These are phyloP conservation scores for Colletotrichum zoysiae DNA, from an alignment of 2,329 filamentous ascomycete genomes.

Conservation along the genomic window DNA sequence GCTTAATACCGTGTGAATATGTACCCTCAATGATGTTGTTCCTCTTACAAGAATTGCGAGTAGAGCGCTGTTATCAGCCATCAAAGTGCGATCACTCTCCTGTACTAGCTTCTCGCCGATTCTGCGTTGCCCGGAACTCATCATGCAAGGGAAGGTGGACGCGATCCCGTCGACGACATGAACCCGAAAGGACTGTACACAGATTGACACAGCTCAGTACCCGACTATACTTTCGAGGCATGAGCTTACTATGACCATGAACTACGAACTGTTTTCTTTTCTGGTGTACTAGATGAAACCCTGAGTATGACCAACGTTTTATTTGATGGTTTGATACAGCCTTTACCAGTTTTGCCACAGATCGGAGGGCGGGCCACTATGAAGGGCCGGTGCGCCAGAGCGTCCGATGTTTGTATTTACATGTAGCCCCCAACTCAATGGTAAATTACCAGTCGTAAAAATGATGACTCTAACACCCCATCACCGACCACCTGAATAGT, in stretches of 20 bases:
- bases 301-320: background rate
- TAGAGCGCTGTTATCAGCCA: background rate
- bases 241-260: background rate
- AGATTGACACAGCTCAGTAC: conserved; percentile 18
- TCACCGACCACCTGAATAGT: background rate
- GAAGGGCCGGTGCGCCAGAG: conserved; percentile 11
- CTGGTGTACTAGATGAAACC: conserved; percentile 1
- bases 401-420: background rate
- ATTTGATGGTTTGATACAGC: conserved; percentile 23
- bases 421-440: background rate
- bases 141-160: background rate
- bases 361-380: conserved; percentile 12
- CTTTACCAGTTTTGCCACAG: background rate
- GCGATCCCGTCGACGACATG: background rate
- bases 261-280: background rate
- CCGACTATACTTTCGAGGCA: conserved; percentile 28
- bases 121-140: background rate
- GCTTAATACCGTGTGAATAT: background rate
- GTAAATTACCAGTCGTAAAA: no score
- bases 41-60: background rate
- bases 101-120: background rate
- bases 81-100: background rate
- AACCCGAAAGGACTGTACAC: background rate
- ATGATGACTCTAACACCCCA: background rate
- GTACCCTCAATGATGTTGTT: background rate